Evolutionary conservation across 2,329 filamentous ascomycete species (phyloP).

Genomic region (Tolypocladium capitatum): DNA sequence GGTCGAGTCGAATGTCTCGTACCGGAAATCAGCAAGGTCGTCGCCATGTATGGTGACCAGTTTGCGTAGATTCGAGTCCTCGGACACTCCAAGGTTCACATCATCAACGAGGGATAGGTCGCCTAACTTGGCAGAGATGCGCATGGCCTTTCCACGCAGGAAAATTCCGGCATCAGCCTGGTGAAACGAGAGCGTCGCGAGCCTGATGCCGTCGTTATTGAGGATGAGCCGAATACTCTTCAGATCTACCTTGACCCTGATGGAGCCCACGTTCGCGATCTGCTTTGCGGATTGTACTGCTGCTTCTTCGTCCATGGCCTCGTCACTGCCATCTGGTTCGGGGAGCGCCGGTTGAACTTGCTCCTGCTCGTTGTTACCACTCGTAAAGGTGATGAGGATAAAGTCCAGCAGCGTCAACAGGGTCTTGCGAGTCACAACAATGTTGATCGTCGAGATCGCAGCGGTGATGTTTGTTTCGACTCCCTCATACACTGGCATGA

Average conservation of each 20-base stretch:
- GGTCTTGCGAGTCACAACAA: slow-evolving; percentile 87
- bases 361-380: slow-evolving; percentile 34
- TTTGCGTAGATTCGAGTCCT: slow-evolving; percentile 67
- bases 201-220: slow-evolving; percentile 91
- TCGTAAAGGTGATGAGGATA: slow-evolving; percentile 79
- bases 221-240: slow-evolving; percentile 89
- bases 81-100: slow-evolving; percentile 77
- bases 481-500: slow-evolving; percentile 80
- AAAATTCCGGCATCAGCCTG: slow-evolving; percentile 88
- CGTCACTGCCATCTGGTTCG: slow-evolving; percentile 17
- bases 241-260: slow-evolving; percentile 84
- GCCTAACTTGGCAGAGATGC: slow-evolving; percentile 73
- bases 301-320: slow-evolving; percentile 23
- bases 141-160: slow-evolving; percentile 73
- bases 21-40: slow-evolving; percentile 91
- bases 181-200: slow-evolving; percentile 85
- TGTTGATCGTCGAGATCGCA: slow-evolving; percentile 85
- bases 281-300: slow-evolving; percentile 20
- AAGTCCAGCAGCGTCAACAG: slow-evolving; percentile 89
- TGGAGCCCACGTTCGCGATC: slow-evolving; percentile 47
- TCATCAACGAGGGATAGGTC: slow-evolving; percentile 86
- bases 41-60: slow-evolving; percentile 92
- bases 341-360: slow-evolving; percentile 21
- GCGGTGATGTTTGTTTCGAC: slow-evolving; percentile 89
- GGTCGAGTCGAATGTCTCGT: slow-evolving; percentile 80